Percentiles rank a stretch among this genome's conserved stretches.
Evolutionary conservation across 2,329 filamentous ascomycete genomes (phyloP).

Genomic region (Fusarium avenaceum): DNA sequence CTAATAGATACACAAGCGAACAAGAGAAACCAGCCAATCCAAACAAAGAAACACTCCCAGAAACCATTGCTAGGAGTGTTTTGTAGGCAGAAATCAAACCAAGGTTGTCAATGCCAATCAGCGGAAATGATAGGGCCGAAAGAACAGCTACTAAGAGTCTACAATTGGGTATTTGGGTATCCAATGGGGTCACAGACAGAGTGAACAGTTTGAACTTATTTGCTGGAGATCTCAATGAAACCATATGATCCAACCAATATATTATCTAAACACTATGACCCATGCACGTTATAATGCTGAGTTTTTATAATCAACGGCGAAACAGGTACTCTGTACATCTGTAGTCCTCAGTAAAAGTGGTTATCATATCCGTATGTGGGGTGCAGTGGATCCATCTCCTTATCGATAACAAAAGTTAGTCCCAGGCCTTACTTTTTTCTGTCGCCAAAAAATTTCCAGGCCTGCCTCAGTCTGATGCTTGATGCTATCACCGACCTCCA

Average conservation of each 20-base stretch:
- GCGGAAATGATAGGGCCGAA: not conserved
- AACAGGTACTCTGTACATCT: not conserved
- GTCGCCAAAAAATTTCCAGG: slow-evolving; percentile 51
- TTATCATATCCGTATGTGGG: not conserved
- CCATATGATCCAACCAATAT: too few species aligned
- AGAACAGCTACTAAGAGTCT: not conserved
- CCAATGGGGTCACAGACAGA: not conserved
- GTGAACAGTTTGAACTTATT: not conserved
- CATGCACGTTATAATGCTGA: not conserved
- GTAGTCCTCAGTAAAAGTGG: too few species aligned
- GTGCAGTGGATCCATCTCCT: slow-evolving; percentile 12
- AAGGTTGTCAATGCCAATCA: not conserved
- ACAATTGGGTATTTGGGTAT: not conserved
- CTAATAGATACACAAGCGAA: not conserved
- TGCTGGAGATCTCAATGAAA: not conserved
- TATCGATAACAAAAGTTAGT: slow-evolving; percentile 53
- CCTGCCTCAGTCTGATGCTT: slow-evolving; percentile 42
- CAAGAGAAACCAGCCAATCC: not conserved
- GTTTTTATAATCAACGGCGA: not conserved
- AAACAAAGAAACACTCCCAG: not conserved
- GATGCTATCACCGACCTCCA: slow-evolving; percentile 37
- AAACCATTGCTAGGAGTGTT: not conserved
- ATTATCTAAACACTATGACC: not conserved
- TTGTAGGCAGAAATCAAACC: not conserved
- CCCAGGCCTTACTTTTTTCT: slow-evolving; percentile 40